Conservation (phyloP, 352 stramenopile species). For the Phytophthora pisi region DNA sequence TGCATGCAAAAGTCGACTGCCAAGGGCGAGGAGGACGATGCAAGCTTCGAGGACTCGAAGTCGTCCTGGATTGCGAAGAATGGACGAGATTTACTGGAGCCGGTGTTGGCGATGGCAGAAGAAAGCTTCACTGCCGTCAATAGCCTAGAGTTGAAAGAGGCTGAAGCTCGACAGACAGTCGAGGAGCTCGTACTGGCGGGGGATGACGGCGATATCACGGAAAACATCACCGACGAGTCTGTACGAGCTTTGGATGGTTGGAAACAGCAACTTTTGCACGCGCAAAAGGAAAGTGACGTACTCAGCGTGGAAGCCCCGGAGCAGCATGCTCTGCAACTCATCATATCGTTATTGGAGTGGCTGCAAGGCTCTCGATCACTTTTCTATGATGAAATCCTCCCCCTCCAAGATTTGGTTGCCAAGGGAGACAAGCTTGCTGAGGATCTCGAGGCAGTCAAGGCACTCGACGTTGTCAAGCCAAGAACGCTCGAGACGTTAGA, state of each 20-base stretch:
- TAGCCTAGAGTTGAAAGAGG: constrained; percentile 71
- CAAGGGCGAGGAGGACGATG: constrained; percentile 33
- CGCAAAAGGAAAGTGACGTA: constrained; percentile 64
- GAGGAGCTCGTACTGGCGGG: constrained; percentile 59
- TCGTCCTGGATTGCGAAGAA: constrained; percentile 32
- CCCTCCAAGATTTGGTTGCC: constrained; percentile 63
- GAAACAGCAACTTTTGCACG: constrained; percentile 63
- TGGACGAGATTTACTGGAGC: constrained; percentile 53
- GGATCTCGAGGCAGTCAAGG: constrained; percentile 35
- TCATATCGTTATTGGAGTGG: constrained; percentile 79
- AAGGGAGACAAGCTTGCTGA: constrained; percentile 50
- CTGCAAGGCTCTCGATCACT: constrained; percentile 75
- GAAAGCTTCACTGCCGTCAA: constrained; percentile 69
- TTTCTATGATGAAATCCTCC: constrained; percentile 80
- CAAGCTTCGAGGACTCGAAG: constrained; percentile 29
- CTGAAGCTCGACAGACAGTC: constrained; percentile 57
- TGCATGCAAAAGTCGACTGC: constrained; percentile 57
- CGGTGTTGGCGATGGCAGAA: constrained; percentile 66
- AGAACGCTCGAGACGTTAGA: constrained; percentile 50
- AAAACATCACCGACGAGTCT: constrained; percentile 63
- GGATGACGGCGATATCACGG: constrained; percentile 31
- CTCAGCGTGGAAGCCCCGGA: constrained; percentile 76
- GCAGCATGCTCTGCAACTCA: constrained; percentile 46
- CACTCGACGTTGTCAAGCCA: constrained; percentile 27
- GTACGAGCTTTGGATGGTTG: constrained; percentile 75